Evolutionary conservation across 768 basidiomycete genomes (phyloP), one percentile per base, ranked within the genome.

Genomic region (Boletus patriciae): DNA sequence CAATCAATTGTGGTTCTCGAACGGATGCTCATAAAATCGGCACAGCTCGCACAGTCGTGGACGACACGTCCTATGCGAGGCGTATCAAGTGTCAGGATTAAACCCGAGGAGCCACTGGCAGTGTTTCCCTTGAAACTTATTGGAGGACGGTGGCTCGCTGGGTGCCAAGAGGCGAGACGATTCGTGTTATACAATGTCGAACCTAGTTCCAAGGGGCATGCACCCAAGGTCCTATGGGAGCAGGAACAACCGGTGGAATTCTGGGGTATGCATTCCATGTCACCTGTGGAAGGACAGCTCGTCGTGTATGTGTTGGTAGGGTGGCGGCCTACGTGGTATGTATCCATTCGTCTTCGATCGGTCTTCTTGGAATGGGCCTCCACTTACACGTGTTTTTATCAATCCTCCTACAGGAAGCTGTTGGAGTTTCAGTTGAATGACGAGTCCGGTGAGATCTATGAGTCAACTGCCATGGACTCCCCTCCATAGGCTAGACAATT

Each of bases 11-110:
- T 7, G 27, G 4, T 27, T 27, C 27, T 27, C 27, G 27, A 27
- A 7, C 27, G 27, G 27, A 27, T 27, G 27, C 3, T 27, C 27
- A 7, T 27, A 27, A 27, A 27, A 27, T 27, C 27, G 27, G 45
- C 19, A 0, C 49, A 8, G 6, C 52, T 60, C 4, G 42, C 53
- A 1, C 31, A 33, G 19, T 40, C 53, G 10, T 61, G 60, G 58
- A 52, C 54, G 21, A 58, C 52, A 15, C 21, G 21, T 0, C 27
- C 46, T 0, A 46, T 60, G 21, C 33, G 49, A 12, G 36, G 10
- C 0, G 1, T 40, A 18, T 50, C 52, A 1, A 15, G 10, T 6
- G 0, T 12, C 7, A 40, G 1, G 4, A 33, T 60, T 36, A 36
- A 36, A 36, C 36, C 11, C 9, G 29, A 11, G 29, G 9, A 10